phyloP scores from a whole-genome alignment of 495 filamentous ascomycete genomes.

The Recurvomyces mirabilis region DNA sequence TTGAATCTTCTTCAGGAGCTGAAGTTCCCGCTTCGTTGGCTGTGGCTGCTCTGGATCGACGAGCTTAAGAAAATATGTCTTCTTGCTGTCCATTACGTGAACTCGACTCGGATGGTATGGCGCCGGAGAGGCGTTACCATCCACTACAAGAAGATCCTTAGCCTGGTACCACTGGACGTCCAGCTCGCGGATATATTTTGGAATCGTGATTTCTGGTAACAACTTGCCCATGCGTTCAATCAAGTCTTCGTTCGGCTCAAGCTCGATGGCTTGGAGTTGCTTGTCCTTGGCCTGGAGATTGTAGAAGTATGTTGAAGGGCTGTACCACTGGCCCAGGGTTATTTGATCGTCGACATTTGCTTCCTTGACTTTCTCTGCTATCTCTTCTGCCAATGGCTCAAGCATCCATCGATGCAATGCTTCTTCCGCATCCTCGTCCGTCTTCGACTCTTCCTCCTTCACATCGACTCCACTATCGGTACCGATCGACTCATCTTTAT shows the following conservation, averaged over 20 bases:
- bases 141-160: constrained; percentile 7
- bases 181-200: constrained; percentile 13
- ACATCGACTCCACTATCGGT: constrained; percentile 8
- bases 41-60: constrained; percentile 10
- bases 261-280: constrained; percentile 8
- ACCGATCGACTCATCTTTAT: neutral
- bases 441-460: neutral
- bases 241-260: constrained; percentile 7
- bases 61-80: constrained; percentile 9
- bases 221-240: neutral
- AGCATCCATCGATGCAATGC: constrained; percentile 11
- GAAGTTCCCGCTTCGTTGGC: constrained; percentile 12
- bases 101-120: constrained; percentile 13
- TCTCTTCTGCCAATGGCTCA: neutral
- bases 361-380: neutral
- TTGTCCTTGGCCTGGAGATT: constrained; percentile 1
- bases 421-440: neutral
- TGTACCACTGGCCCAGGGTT: constrained; percentile 8
- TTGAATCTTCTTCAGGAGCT: constrained; percentile 1
- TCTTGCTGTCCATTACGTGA: neutral
- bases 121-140: neutral
- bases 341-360: neutral
- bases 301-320: constrained; percentile 2
- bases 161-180: constrained; percentile 3
- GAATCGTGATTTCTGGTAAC: constrained; percentile 4